These are phyloP conservation scores for Lodderomyces oxycetoniae DNA, from an alignment of 1,139 yeast genomes.

Conservation along the genomic window DNA sequence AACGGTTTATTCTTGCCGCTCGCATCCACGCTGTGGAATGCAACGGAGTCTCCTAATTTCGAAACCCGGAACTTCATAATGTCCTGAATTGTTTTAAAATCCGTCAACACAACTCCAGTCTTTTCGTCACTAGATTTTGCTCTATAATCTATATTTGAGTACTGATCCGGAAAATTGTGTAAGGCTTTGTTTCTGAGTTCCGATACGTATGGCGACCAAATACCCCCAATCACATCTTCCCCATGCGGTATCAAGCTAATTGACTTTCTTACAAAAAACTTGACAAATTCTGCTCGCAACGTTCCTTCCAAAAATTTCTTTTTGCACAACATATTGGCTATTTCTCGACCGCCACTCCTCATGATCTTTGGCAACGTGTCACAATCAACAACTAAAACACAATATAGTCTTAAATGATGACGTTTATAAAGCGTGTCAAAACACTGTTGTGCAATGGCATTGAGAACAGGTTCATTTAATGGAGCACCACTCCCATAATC, in stretches of 20 bases:
- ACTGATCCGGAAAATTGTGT: constrained; percentile 47
- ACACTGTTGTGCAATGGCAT: constrained; percentile 71
- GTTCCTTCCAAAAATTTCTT: constrained; percentile 74
- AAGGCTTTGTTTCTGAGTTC: constrained; percentile 51
- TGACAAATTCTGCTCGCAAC: constrained; percentile 71
- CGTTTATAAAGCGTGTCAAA: constrained; percentile 64
- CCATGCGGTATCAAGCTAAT: constrained; percentile 72
- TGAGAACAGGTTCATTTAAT: constrained; percentile 54
- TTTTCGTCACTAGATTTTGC: constrained; percentile 72
- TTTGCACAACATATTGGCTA: constrained; percentile 91
- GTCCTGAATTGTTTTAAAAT: constrained; percentile 68
- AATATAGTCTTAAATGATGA: constrained; percentile 75
- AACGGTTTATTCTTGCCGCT: constrained; percentile 51
- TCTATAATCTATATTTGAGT: constrained; percentile 69
- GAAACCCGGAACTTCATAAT: constrained; percentile 74
- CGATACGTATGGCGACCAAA: constrained; percentile 76
- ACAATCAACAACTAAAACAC: constrained; percentile 76
- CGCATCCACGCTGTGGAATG: constrained; percentile 63
- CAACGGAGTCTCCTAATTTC: constrained; percentile 73
- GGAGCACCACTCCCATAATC: constrained; percentile 33
- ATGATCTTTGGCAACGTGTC: constrained; percentile 80
- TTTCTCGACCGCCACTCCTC: constrained; percentile 82
- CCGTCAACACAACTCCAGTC: constrained; percentile 67
- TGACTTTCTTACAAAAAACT: constrained; percentile 68
- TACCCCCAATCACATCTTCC: constrained; percentile 74